Evolutionary conservation across 768 basidiomycete species (phyloP), one percentile per base, ranked within the genome.

Genomic region (Agaricus subrufescens): DNA sequence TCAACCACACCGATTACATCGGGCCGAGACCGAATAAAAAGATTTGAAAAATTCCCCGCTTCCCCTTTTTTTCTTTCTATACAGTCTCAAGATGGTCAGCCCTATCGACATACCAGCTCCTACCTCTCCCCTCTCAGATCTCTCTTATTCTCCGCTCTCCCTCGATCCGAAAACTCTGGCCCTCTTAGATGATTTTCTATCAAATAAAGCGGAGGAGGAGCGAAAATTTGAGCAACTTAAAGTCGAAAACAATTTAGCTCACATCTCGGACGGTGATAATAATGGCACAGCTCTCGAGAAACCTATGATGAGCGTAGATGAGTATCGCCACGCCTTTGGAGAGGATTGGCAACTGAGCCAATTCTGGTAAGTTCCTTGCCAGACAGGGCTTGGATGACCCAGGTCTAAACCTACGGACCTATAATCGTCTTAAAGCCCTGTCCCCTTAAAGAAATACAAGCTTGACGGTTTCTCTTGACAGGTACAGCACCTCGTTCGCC

Each of bases 281-380:
- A 56, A 57, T 42, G 60, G 67, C 46, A 58, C 60, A 27, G 60
- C 63, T 39, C 37, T 48, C 0, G 67, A 66, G 9, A 70, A 71
- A 50, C 67, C 70, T 2, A 75, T 77, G 69, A 67, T 78, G 60
- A 75, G 70, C 54, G 73, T 78, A 14, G 70, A 74, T 43, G 75
- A 78, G 57, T 79, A 73, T 57, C 67, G 71, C 29, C 59, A 65
- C 37, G 71, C 73, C 12, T 79, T 79, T 52, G 69, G 74, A 15
- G 77, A 78, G 65, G 75, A 77, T 65, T 78, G 77, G 77, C 76
- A 79, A 61, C 69, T 78, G 42, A 78, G 75, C 61, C 77, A 79
- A 65, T 78, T 78, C 58, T 78, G 78, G 76, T 77, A 65, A 71
- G 77, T 68, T 48, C 15, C 29, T 12, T 31, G 45, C 19, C 26